Conservation (phyloP, 768 basidiomycete genomes). For the Jaapia argillacea region DNA sequence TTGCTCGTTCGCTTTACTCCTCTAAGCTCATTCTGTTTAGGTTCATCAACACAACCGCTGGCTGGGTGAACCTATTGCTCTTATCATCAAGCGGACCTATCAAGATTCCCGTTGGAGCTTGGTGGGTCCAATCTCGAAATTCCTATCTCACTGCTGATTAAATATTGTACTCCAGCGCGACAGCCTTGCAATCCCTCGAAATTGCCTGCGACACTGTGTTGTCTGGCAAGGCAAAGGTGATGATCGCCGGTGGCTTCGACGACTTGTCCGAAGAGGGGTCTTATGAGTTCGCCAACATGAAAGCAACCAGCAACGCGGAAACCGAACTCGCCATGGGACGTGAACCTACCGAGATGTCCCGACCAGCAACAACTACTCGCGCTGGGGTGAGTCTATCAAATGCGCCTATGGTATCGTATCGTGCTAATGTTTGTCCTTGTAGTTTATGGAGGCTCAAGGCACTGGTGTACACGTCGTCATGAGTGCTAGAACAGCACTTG, state of each 20-base stretch:
- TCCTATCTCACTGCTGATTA: neutral
- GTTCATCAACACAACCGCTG: conserved; percentile 98
- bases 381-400: conserved; percentile 56
- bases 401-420: conserved; percentile 3
- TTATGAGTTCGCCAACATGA: conserved; percentile 99
- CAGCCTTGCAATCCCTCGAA: conserved; percentile 94
- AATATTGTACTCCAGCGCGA: conserved; percentile 48
- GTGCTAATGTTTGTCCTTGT: conserved; percentile 4
- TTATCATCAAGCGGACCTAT: conserved; percentile 96
- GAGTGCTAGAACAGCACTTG: conserved; percentile 92
- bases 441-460: conserved; percentile 97
- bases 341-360: conserved; percentile 98
- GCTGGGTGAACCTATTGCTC: conserved; percentile 93
- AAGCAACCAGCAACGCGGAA: conserved; percentile 94
- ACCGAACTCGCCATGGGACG: conserved; percentile 99
- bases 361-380: conserved; percentile 93
- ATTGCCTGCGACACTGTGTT: conserved; percentile 95
- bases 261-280: conserved; percentile 98
- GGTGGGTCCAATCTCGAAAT: conserved; percentile 37
- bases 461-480: conserved; percentile 96
- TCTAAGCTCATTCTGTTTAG: conserved; percentile 25
- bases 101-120: conserved; percentile 98
- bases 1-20: neutral
- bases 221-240: conserved; percentile 95
- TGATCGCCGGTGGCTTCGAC: conserved; percentile 98